phyloP scores from a whole-genome alignment of 2,329 filamentous ascomycete species.

The Daldinia eschscholtzii region DNA sequence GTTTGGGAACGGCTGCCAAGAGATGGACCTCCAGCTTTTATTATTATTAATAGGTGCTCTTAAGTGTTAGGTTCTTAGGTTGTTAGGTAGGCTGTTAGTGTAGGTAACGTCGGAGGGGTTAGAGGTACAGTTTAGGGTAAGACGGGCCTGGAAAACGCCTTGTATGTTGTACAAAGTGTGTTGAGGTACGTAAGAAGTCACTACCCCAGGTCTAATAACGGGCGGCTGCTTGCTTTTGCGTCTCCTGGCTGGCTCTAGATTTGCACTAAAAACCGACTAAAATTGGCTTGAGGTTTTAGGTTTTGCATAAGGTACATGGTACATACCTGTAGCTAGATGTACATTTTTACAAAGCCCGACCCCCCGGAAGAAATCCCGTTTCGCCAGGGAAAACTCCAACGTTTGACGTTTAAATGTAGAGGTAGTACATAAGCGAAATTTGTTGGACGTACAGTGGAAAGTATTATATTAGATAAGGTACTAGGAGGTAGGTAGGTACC shows the following conservation, averaged over 20 bases:
- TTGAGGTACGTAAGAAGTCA: neutral
- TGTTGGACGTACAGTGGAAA: neutral
- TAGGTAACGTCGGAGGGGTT: neutral
- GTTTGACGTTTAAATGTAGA: neutral
- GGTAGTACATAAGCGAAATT: neutral
- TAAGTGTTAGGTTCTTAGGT: neutral
- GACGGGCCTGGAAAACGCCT: neutral
- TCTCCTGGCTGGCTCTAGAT: neutral
- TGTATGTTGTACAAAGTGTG: neutral
- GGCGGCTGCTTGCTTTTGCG: neutral
- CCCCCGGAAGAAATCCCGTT: constrained; percentile 12
- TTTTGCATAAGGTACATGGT: neutral
- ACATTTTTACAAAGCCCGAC: neutral
- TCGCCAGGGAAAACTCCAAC: neutral
- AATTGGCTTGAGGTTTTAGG: constrained; percentile 7
- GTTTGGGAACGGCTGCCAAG: constrained; percentile 50
- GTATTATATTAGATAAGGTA: too few relatives aligned
- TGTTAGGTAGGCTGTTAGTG: neutral
- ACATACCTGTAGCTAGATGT: neutral
- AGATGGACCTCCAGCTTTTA: constrained; percentile 45
- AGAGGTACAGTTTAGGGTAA: neutral
- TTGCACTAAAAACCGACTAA: neutral
- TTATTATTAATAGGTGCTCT: constrained; percentile 39
- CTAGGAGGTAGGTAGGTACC: neutral
- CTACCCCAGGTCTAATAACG: constrained; percentile 8